A percentile compares a stretch with the other conserved stretches of the same genome.
These are phyloP conservation scores for Telfairia occidentalis DNA, from an alignment of 331 rosid species.

Conservation along the genomic window DNA sequence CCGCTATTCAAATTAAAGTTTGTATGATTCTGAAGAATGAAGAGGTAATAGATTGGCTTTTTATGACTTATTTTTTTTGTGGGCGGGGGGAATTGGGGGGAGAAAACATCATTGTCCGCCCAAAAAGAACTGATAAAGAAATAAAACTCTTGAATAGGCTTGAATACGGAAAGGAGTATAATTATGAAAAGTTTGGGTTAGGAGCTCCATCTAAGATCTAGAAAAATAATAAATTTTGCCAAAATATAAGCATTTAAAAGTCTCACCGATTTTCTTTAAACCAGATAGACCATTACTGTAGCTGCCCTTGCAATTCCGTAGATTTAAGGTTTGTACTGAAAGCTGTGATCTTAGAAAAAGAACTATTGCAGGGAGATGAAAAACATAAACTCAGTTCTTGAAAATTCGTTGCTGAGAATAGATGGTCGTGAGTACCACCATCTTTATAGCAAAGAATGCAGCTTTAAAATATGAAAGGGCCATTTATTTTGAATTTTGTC, in stretches of 20 bases:
- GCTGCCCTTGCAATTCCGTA: not conserved
- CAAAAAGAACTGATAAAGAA: not conserved
- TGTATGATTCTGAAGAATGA: not conserved
- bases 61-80: not conserved
- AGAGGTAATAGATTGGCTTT: not conserved
- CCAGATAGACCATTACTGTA: not conserved
- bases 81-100: not conserved
- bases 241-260: not conserved
- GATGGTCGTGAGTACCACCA: not conserved
- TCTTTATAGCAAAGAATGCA: not conserved
- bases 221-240: not conserved
- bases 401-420: not conserved
- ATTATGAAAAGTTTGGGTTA: not conserved
- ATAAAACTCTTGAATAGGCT: not conserved
- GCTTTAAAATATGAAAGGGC: not conserved
- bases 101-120: not conserved
- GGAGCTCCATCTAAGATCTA: not conserved
- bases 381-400: not conserved
- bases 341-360: not conserved
- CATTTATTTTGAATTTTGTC: too few relatives aligned
- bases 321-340: not conserved
- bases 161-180: not conserved
- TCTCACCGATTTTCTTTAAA: not conserved
- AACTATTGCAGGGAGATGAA: not conserved
- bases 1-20: not conserved